Percentiles rank a stretch among this genome's conserved stretches.
Conservation (phyloP, 2,329 filamentous ascomycete genomes). For the Xylariales sp. region DNA sequence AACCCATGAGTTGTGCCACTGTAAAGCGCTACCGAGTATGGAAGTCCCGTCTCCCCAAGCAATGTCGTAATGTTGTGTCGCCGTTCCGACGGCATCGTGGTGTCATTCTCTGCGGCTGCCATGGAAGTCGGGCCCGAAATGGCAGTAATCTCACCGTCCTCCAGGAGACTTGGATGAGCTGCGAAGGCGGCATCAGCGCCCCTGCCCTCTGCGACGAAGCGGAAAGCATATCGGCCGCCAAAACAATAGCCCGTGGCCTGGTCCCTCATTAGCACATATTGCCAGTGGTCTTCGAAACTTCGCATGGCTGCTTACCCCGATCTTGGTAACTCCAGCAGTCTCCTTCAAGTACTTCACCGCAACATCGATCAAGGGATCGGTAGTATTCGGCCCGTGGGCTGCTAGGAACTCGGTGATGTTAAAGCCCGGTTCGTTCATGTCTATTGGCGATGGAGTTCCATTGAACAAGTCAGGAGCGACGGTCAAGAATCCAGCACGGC, state of each 20-base stretch:
- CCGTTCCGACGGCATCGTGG: constrained; percentile 51
- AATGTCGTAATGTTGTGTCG: constrained; percentile 56
- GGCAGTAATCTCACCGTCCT: constrained; percentile 52
- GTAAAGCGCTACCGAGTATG: constrained; percentile 69
- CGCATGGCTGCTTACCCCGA: constrained; percentile 38
- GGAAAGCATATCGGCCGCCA: constrained; percentile 53
- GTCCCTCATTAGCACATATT: neutral
- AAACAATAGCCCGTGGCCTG: constrained; percentile 58
- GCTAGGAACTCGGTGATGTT: constrained; percentile 24
- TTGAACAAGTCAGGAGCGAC: constrained; percentile 31
- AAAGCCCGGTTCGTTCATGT: constrained; percentile 23
- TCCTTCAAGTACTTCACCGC: constrained; percentile 41
- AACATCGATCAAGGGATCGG: constrained; percentile 43
- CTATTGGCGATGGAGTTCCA: constrained; percentile 25
- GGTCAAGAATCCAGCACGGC: constrained; percentile 29
- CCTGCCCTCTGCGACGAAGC: constrained; percentile 46
- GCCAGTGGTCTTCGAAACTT: neutral
- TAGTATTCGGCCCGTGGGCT: constrained; percentile 33
- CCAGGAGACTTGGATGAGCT: constrained; percentile 61
- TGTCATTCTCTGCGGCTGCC: constrained; percentile 59
- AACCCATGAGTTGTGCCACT: constrained; percentile 69
- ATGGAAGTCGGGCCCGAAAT: constrained; percentile 56
- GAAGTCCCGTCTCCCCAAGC: constrained; percentile 43
- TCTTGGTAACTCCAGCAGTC: constrained; percentile 43
- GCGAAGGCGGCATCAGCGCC: constrained; percentile 55